Evolutionary conservation across 805 yeast species (phyloP), one percentile per base, ranked within the genome.

Genomic region (Blastobotrys attinorum): DNA sequence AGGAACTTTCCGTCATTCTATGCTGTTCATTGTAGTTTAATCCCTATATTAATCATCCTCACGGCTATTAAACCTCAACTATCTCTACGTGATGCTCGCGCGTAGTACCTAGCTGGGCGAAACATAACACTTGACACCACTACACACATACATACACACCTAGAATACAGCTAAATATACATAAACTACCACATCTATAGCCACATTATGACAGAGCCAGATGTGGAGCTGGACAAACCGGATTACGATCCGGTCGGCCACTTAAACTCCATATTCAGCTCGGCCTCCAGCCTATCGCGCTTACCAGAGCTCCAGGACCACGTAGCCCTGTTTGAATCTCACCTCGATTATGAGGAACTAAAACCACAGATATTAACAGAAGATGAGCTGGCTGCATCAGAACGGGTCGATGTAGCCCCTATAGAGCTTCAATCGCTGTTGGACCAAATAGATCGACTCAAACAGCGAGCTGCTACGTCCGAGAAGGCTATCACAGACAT

Each of bases 401-500:
- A 45, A 5, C 46, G 49, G 15, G 63, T 58, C 2, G 54, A 48
- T 2, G 45, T 50, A 3, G 56, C 61, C 2, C 56, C 56, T 5
- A 70, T 43, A n/a, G 50, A 76, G 38, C 62, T 54, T 15, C 47
- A 34, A 6, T 18, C 31, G 23, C 78, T 38, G 54, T 62, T 77
- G 15, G 46, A 57, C 0, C 69, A 74, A 38, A 74, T 80, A 43
- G 61, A 66, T 16, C 62, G 63, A 5, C 73, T 81, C 37, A 71
- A 75, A 49, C 42, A 51, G 4, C 62, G 74, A 37, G 77, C 89
- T 0, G 53, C 56, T 5, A 53, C 63, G 3, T 83, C 94, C 0
- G 87, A 82, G 47, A 48, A 61, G 3, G 71, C 78, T 3, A 85
- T 88, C 44, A 69, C 80, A 10, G 62, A 58, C 2, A 82, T 87